Base-by-base conservation (phyloP, 2,329 filamentous ascomycete species). In the Pseudogymnoascus sp. region DNA sequence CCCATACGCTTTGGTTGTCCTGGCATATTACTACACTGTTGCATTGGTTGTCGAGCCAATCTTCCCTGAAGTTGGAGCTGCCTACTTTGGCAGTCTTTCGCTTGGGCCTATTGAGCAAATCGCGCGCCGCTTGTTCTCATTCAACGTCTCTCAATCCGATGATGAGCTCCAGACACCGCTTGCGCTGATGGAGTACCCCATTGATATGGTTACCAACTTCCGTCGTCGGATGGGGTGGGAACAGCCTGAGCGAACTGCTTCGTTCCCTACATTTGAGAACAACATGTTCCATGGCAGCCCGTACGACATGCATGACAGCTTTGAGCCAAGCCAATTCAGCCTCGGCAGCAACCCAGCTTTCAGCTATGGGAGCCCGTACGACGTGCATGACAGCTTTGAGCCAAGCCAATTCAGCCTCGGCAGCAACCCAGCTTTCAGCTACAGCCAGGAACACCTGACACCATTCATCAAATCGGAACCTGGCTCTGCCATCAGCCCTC, bases 21-120 rank as follows among this genome's bases (percentile, higher is more conserved):
- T 97, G 62, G 90, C 92, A 10, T 90, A 97, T 72, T 91, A 96
- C 74, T 97, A 96, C 77, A 92, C 91, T 0, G 86, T 92, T 16
- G 92, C 91, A 3, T 80, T 97, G 64, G 85, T 91, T 39, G 84
- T 97, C 76, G 92, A 97, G 76, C 90, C 91, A 14, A 82, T 97
- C 65, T 97, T 96, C 73, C 92, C 92, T 2, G 91, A 95, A 73
- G 88, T 97, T 68, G 92, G 92, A 55, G 88, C 91, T 19, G 88
- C 91, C 59, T 96, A 97, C 74, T 92, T 93, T 69, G 90, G 89
- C 58, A 89, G 87, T 68, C 80, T 96, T 67, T 88, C 90, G 14
- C 83, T 96, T 52, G 81, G 82, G 1, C 91, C 92, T 0, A 86
- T 97, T 33, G 91, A 96, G 74, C 88, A 94, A 72, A 96, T 97